Base-by-base conservation (phyloP, 2,329 filamentous ascomycete genomes). In the Trichoderma arundinaceum region DNA sequence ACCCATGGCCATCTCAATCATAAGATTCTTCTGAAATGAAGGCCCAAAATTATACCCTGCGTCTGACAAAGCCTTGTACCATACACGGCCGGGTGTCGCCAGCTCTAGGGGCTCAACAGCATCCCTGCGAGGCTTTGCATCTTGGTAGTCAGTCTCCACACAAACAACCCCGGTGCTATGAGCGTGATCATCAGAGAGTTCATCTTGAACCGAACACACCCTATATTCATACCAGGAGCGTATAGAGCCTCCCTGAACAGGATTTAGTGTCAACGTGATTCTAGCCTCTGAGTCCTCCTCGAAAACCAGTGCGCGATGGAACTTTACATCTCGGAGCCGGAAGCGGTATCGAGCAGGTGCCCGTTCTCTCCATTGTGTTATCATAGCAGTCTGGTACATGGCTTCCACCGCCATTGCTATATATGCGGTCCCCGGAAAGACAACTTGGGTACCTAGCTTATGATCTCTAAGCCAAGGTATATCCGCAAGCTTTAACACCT, bases 381-480 rank as follows among this genome's bases (percentile, higher is more conserved):
- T 22, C 17, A 4, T n/a, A 43, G 39, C 15, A 12, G 12, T 51
- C 49, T 1, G n/a, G 22, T 12, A 13, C 44, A 32, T 3, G 53
- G 71, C 54, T 39, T 80, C 78, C 1, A 79, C 68, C 1, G 74
- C 77, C 74, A 80, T 79, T 4, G 72, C 69, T 0, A 79, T 44
- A 58, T 78, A 81, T 0, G 70, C 77, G 7, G 79, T 60, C 22
- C 61, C 57, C 4, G 61, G 52, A 33, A 67, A 41, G 7, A 58
- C 9, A n/a, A 41, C 38, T 9, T 32, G 17, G 4, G 19, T 7
- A 10, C 32, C n/a, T 10, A 74, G 0, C 69, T 75, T 64, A 32
- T 83, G 80, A 4, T 79, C 75, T 0, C 67, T 43, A 1, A 83
- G 68, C 81, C 81, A 83, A 0, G 72, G 68, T 2, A 76, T 64